Evolutionary conservation across 306 rosid species (phyloP), one percentile per base, ranked within the genome.

Genomic region (Prinsepia uniflora): DNA sequence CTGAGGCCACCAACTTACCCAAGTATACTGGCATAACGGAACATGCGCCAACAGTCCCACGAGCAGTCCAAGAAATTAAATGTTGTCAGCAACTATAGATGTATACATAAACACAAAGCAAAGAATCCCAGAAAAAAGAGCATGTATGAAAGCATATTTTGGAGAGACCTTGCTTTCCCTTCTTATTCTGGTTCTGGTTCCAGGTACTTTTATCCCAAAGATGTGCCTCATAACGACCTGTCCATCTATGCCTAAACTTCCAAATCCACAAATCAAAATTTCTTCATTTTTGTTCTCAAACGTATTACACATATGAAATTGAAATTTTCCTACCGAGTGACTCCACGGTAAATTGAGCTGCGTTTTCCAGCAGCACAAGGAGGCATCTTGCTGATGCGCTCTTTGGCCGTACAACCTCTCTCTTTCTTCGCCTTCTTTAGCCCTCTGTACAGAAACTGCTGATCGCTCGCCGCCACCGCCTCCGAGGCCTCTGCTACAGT

Each of bases 191-290:
- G 77, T 95, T 95, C 72, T 95, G 99, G 56, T 95, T 95, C 99
- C 99, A 95, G 30, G 97, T 95, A 71, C 96, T 95, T 77, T 95
- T 95, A 83, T 95, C 99, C 99, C 99, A 95, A 44, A 95, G 99
- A 80, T 95, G 99, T 62, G 99, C 99, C 75, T 95, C 99, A 65
- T 94, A 94, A 50, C 99, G 99, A 72, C 99, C 99, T 8, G 99
- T 94, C 99, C 99, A 94, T 78, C 99, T 91, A 94, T 95, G 99
- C 86, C 99, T 94, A 73, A 60, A 49, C 64, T 72, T 81, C 71
- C 82, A 77, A 12, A 13, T 53, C 72, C 42, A 47, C 47, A 10
- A 69, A 19, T 54, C 73, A 40, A 8, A 54, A 9, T 20, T 11
- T 15, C 6, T 19, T 44, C 8, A 8, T 19, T 7, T 44, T 34